phyloP scores from a whole-genome alignment of 371 early-diverging fungal species.

The Circinella minor region DNA sequence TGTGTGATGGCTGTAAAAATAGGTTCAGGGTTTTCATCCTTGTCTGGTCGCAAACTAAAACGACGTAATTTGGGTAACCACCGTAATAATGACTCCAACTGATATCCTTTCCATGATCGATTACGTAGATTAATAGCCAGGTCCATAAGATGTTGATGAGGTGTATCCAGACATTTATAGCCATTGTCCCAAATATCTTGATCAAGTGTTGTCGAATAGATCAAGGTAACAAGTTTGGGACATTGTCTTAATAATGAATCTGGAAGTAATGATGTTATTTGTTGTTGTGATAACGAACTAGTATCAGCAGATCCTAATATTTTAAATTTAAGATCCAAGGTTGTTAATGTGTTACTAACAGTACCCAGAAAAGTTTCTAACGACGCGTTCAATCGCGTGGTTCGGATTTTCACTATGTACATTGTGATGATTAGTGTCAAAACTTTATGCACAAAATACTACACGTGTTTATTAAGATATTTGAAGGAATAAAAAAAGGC shows the following conservation, averaged over 20 bases:
- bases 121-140: neutral
- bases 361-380: neutral
- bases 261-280: neutral
- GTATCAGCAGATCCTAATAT: no score
- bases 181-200: neutral
- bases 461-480: neutral
- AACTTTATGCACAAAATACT: no score
- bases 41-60: neutral
- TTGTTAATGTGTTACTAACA: neutral
- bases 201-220: neutral
- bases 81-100: neutral
- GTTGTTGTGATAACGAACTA: no score
- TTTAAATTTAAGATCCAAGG: slow-evolving; percentile 1
- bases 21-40: neutral
- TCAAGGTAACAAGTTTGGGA: neutral
- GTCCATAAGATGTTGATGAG: neutral
- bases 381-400: neutral
- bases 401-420: neutral
- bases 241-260: neutral
- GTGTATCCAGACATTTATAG: neutral
- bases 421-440: no score
- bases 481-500: no score
- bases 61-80: neutral
- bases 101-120: slow-evolving; percentile 5
- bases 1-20: neutral